phyloP scores from a whole-genome alignment of 805 yeast species.

The Teunomyces kruisii region DNA sequence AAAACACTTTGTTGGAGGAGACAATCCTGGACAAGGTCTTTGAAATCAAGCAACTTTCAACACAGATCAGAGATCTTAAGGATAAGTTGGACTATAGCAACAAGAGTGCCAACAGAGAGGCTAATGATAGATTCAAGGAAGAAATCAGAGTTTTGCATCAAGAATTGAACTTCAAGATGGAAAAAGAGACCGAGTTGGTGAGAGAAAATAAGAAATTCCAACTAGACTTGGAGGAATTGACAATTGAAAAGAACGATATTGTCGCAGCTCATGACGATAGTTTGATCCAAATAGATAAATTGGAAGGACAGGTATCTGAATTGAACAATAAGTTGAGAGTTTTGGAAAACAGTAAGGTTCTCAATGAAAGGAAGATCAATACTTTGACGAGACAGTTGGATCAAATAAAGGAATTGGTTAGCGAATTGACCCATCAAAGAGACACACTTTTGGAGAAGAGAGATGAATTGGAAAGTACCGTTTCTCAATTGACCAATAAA shows the following conservation, averaged over 20 bases:
- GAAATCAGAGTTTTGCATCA: conserved; percentile 56
- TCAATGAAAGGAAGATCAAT: conserved; percentile 36
- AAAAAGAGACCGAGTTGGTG: conserved; percentile 64
- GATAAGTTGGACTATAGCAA: conserved; percentile 57
- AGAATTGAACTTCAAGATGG: conserved; percentile 54
- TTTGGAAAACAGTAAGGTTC: conserved; percentile 33
- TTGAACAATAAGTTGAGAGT: conserved; percentile 27
- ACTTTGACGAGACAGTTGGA: conserved; percentile 49
- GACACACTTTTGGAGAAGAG: conserved; percentile 51
- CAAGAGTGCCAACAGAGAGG: conserved; percentile 40
- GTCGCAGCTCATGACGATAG: conserved; percentile 34
- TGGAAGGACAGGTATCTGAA: conserved; percentile 30
- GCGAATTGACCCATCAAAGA: conserved; percentile 61
- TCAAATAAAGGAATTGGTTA: conserved; percentile 57
- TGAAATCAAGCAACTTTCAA: conserved; percentile 51
- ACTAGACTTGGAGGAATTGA: conserved; percentile 54
- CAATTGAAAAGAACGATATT: conserved; percentile 22
- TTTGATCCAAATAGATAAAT: conserved; percentile 41
- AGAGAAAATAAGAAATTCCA: conserved; percentile 62
- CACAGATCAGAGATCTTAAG: conserved; percentile 48
- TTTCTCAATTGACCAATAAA: conserved; percentile 23
- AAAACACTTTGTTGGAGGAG: conserved; percentile 53
- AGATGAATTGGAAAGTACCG: conserved; percentile 30
- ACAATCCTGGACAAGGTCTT: conserved; percentile 56
- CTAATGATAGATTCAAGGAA: conserved; percentile 45